These are phyloP conservation scores for Firmiana major DNA, from an alignment of 345 rosid species.

Conservation along the genomic window DNA sequence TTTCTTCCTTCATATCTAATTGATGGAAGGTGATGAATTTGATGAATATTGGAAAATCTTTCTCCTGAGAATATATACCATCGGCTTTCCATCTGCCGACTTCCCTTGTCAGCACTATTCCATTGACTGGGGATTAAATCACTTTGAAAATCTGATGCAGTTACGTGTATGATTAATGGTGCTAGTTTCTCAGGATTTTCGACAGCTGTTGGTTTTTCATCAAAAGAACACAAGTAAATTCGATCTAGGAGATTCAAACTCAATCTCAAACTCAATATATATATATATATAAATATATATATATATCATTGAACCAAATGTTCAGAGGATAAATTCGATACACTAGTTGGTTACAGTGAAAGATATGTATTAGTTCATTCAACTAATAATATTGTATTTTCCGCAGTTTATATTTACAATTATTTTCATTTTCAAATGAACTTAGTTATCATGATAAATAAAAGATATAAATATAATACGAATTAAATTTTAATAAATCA, in stretches of 20 bases:
- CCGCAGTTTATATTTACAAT: not conserved
- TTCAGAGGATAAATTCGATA: not conserved
- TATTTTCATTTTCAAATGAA: too few relatives aligned
- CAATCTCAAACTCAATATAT: too few relatives aligned
- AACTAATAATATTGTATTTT: not conserved
- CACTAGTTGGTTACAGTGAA: not conserved
- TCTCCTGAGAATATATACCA: not conserved
- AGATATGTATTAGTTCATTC: not conserved
- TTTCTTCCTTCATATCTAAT: not conserved
- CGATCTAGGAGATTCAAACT: not conserved
- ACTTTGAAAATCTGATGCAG: not conserved
- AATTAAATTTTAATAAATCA: too few relatives aligned
- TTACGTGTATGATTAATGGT: not conserved
- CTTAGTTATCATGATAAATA: too few relatives aligned
- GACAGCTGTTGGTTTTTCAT: not conserved
- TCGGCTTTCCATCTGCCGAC: not conserved
- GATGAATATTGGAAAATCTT: not conserved
- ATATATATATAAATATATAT: too few relatives aligned
- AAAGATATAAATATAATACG: too few relatives aligned
- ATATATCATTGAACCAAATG: too few relatives aligned
- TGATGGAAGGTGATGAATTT: not conserved
- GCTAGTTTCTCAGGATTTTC: not conserved
- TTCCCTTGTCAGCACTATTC: not conserved
- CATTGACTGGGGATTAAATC: not conserved
- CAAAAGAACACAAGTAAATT: too few relatives aligned